Evolutionary conservation across 768 basidiomycete genomes (phyloP), one percentile per base, ranked within the genome.

Genomic region (Pleurotus sapidus): DNA sequence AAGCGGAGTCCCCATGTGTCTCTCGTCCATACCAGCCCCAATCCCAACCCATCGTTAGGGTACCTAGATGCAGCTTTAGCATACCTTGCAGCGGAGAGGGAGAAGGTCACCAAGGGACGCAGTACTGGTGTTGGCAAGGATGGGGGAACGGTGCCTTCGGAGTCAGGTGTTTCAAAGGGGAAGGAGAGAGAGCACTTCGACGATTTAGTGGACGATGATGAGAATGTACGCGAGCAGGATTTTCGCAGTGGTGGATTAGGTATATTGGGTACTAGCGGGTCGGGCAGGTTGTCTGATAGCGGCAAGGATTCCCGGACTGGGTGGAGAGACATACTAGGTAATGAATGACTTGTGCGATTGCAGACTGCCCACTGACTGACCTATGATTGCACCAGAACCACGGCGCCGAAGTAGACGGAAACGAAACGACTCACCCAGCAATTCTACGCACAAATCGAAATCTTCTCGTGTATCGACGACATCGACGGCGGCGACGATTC

Each of bases 11-110:
- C 30, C 8, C 30, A 34, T 34, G n/a, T 23, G 17, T 17, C 49
- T 8, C 9, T 23, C n/a, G 20, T 54, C 18, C 51, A 54, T 15
- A 11, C 39, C 9, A 54, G 51, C 38, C 24, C 59, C 63, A 2
- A 75, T 77, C 18, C 77, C 34, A 54, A 82, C 46, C 89, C 91
- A 0, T 89, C 87, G 2, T 70, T 93, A 12, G 91, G 91, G 0
- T 81, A 82, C 53, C 78, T 93, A 14, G 88, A 88, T 57, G 84
- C 84, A 58, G 88, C 87, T 0, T 76, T 93, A 12, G 82, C 80
- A n/a, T 93, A 91, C 59, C 77, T 91, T 49, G 87, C 86, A 43
- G 83, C 82, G 8, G 90, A 92, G 67, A 77, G 88, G 55, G 83
- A 82, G 37, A 77, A 78, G 59, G 76, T 83, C 60, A 79, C 75